Conservation (phyloP, 768 basidiomycete species). For the Galerina marginata region DNA sequence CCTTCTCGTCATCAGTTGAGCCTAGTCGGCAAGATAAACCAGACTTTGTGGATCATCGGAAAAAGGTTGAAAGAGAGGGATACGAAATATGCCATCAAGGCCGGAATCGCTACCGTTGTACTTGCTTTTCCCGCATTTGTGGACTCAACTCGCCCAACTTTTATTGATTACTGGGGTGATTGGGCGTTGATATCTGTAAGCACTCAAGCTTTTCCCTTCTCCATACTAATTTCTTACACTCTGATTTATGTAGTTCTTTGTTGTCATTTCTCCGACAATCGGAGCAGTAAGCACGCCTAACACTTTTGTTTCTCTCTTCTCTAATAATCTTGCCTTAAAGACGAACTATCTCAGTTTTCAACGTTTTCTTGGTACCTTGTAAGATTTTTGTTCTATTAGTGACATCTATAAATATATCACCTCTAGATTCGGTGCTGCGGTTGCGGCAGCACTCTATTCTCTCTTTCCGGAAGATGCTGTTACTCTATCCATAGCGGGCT, state of each 20-base stretch:
- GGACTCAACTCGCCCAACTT: constrained; percentile 74
- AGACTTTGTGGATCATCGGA: constrained; percentile 75
- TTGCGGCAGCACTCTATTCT: constrained; percentile 75
- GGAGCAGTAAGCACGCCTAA: constrained; percentile 62
- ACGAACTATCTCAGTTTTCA: constrained; percentile 88
- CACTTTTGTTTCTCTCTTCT: neutral
- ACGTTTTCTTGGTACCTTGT: constrained; percentile 88
- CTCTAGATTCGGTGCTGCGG: constrained; percentile 74
- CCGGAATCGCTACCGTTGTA: constrained; percentile 81
- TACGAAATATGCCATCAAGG: constrained; percentile 87
- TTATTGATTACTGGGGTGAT: constrained; percentile 86
- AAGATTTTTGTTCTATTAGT: constrained; percentile 32
- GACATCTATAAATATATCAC: neutral
- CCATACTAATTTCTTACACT: neutral
- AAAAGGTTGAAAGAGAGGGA: constrained; percentile 71
- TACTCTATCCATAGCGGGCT: constrained; percentile 82
- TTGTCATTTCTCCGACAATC: constrained; percentile 91
- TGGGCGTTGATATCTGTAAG: constrained; percentile 94
- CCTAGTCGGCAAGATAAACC: constrained; percentile 65
- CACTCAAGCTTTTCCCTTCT: constrained; percentile 4
- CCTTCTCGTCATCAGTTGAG: constrained; percentile 68
- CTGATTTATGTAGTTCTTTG: constrained; percentile 62
- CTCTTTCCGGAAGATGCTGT: constrained; percentile 78
- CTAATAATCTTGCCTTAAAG: constrained; percentile 39
- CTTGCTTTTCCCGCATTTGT: constrained; percentile 91